A percentile compares a stretch with the other conserved stretches of the same genome.
These are phyloP conservation scores for Aspergillus eucalypticola DNA, from an alignment of 2,329 filamentous ascomycete genomes.

Conservation along the genomic window DNA sequence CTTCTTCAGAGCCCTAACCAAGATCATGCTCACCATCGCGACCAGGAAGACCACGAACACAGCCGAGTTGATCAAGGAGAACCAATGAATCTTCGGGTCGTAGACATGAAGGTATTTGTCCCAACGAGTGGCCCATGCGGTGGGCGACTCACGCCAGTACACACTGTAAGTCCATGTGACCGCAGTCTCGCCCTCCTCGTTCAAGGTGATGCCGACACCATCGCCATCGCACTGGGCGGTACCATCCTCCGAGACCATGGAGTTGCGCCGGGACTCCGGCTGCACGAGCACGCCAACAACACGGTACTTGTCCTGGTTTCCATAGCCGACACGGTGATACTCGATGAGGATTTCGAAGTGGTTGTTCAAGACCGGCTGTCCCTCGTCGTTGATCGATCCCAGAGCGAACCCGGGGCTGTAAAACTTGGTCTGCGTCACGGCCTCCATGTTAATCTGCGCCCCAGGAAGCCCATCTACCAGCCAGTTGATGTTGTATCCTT, in stretches of 20 bases:
- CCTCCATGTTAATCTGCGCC: slow-evolving; percentile 77
- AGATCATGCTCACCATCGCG: slow-evolving; percentile 87
- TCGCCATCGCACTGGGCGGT: slow-evolving; percentile 64
- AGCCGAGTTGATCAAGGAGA: slow-evolving; percentile 93
- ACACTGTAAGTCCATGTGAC: slow-evolving; percentile 92
- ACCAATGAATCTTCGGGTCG: slow-evolving; percentile 98
- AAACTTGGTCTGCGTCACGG: slow-evolving; percentile 73
- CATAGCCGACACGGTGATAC: slow-evolving; percentile 73
- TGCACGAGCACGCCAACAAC: slow-evolving; percentile 92
- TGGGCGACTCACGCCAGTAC: slow-evolving; percentile 79
- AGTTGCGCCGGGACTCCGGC: slow-evolving; percentile 69
- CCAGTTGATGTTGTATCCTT: slow-evolving; percentile 94
- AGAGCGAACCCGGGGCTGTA: slow-evolving; percentile 91
- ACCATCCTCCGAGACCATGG: slow-evolving; percentile 52
- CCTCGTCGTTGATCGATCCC: slow-evolving; percentile 58
- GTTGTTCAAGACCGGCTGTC: slow-evolving; percentile 73
- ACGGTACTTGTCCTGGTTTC: slow-evolving; percentile 65
- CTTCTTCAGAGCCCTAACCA: slow-evolving; percentile 84
- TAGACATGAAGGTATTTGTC: slow-evolving; percentile 98
- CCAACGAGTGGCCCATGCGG: slow-evolving; percentile 95
- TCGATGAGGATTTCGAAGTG: slow-evolving; percentile 94
- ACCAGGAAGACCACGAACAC: slow-evolving; percentile 92
- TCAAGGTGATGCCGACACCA: slow-evolving; percentile 63
- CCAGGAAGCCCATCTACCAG: slow-evolving; percentile 91
- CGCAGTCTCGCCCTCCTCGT: slow-evolving; percentile 61